phyloP scores from a whole-genome alignment of 2,329 filamentous ascomycete species.

The Aspergillus sp. region DNA sequence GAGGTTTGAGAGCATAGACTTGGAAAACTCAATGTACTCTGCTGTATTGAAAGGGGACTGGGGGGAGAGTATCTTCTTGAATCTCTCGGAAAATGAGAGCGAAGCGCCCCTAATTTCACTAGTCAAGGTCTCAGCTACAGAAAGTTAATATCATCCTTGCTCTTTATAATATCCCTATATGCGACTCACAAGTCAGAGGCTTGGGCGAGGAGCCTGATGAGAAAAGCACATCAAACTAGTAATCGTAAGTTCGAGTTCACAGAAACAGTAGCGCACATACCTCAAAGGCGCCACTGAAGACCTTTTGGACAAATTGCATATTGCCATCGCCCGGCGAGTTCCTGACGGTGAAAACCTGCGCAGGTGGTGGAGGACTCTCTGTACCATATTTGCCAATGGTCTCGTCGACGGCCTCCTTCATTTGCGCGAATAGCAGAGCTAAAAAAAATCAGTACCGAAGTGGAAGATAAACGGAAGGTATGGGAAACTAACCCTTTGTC shows the following conservation, averaged over 20 bases:
- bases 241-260: slow-evolving; percentile 12
- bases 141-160: slow-evolving; percentile 10
- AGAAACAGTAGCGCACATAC: slow-evolving; percentile 28
- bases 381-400: slow-evolving; percentile 59
- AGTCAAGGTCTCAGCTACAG: slow-evolving; percentile 62
- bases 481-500: slow-evolving; percentile 59
- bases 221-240: slow-evolving; percentile 83
- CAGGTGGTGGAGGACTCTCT: slow-evolving; percentile 74
- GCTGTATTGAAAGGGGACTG: slow-evolving; percentile 72
- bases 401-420: slow-evolving; percentile 65
- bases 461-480: neutral
- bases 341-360: slow-evolving; percentile 77
- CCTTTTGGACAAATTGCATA: slow-evolving; percentile 83
- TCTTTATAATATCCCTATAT: neutral
- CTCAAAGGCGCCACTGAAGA: slow-evolving; percentile 84
- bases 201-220: slow-evolving; percentile 69
- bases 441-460: slow-evolving; percentile 3
- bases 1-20: slow-evolving; percentile 90
- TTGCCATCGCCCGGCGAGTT: slow-evolving; percentile 67
- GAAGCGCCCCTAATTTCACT: slow-evolving; percentile 66
- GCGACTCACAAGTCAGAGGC: slow-evolving; percentile 51
- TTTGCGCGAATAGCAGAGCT: slow-evolving; percentile 60
- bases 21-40: slow-evolving; percentile 76
- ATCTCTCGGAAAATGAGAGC: slow-evolving; percentile 71
- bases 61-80: slow-evolving; percentile 69